Evolutionary conservation across 2,329 filamentous ascomycete species (phyloP).

Genomic region (Trichoderma sp.): DNA sequence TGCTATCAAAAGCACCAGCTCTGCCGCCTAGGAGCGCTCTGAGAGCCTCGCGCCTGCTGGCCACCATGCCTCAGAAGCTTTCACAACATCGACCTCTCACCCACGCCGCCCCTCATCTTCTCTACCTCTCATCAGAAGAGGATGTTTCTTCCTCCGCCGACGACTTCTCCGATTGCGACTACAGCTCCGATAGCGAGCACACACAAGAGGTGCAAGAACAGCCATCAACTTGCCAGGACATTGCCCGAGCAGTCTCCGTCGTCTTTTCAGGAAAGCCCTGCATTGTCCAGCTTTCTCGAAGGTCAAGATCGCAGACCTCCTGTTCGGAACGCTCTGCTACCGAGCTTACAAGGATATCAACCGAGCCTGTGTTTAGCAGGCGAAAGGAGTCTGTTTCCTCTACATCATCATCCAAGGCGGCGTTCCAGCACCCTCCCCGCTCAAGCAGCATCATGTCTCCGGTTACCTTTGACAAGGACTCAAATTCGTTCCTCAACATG

Average conservation of each 20-base stretch:
- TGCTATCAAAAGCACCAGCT: conserved; percentile 44
- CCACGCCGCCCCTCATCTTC: conserved; percentile 56
- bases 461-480: conserved; percentile 43
- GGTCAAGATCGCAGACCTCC: conserved; percentile 53
- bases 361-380: conserved; percentile 37
- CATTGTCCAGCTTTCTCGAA: conserved; percentile 55
- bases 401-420: conserved; percentile 41
- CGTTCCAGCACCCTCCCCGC: conserved; percentile 45
- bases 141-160: conserved; percentile 66
- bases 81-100: conserved; percentile 41
- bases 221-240: conserved; percentile 56
- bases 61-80: conserved; percentile 41
- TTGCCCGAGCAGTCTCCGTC: conserved; percentile 62
- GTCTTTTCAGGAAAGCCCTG: conserved; percentile 63
- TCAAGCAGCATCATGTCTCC: conserved; percentile 49
- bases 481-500: conserved; percentile 56
- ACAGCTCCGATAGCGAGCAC: conserved; percentile 50
- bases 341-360: conserved; percentile 39
- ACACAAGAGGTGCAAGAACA: conserved; percentile 36
- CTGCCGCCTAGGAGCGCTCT: conserved; percentile 56
- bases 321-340: conserved; percentile 38
- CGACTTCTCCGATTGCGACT: conserved; percentile 60
- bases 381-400: conserved; percentile 42
- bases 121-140: conserved; percentile 69
- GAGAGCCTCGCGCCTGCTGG: conserved; percentile 50